A percentile compares a stretch with the other conserved stretches of the same genome.
phyloP scores from a whole-genome alignment of 2,329 filamentous ascomycete species.

The Zasmidium angulare region DNA sequence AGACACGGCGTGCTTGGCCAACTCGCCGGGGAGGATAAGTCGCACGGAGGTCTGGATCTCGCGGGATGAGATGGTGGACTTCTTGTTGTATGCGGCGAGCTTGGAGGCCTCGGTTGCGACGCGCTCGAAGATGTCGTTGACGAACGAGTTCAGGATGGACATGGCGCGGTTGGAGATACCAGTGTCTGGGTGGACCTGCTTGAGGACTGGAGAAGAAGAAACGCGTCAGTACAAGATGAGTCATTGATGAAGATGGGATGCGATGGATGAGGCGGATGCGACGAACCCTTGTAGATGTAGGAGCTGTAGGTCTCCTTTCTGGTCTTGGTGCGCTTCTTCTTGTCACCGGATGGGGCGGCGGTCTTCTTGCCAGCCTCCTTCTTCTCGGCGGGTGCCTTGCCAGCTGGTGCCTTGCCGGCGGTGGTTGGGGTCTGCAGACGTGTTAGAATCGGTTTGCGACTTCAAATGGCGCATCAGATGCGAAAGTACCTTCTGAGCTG shows the following conservation, averaged over 20 bases:
- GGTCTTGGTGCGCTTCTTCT: constrained; percentile 99
- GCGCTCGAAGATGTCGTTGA: constrained; percentile 99
- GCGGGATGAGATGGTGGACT: constrained; percentile 98
- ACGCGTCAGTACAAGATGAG: constrained; percentile 39
- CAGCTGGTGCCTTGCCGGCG: constrained; percentile 86
- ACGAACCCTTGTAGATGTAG: constrained; percentile 99
- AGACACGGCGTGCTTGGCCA: constrained; percentile 99
- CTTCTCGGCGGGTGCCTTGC: constrained; percentile 88
- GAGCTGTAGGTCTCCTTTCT: constrained; percentile 99
- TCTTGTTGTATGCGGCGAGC: constrained; percentile 99
- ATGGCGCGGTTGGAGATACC: constrained; percentile 99
- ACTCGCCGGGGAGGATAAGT: constrained; percentile 95
- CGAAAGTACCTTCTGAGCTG: constrained; percentile 70
- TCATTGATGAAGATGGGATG: constrained; percentile 20
- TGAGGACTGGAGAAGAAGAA: constrained; percentile 69
- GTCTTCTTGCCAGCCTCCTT: constrained; percentile 99
- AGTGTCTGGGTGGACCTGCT: constrained; percentile 99
- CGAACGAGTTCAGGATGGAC: constrained; percentile 99
- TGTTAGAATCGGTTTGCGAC: constrained; percentile 22
- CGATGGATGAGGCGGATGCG: constrained; percentile 16
- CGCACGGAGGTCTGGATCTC: constrained; percentile 99
- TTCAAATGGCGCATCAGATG: constrained; percentile 6
- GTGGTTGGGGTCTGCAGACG: constrained; percentile 71
- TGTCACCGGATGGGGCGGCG: constrained; percentile 82
- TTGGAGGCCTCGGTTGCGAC: constrained; percentile 98